A percentile compares a stretch with the other conserved stretches of the same genome.
Conservation (phyloP, 2,329 filamentous ascomycete species). For the Leptosphaerulina australis region DNA sequence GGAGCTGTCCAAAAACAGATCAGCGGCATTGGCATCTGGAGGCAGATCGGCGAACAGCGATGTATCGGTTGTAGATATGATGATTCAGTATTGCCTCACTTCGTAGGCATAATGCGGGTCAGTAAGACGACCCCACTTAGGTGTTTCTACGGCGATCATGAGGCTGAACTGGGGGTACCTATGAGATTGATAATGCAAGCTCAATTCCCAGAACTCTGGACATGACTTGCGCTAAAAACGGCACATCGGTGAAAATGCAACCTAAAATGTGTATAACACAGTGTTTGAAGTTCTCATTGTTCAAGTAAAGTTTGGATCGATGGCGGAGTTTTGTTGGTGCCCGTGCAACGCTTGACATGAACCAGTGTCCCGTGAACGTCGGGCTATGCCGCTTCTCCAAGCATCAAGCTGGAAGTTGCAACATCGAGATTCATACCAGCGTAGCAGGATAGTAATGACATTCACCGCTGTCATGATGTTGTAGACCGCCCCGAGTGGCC, state of each 20-base stretch:
- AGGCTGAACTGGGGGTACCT: conserved; percentile 15
- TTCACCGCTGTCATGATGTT: background rate
- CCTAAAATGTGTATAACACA: conserved; percentile 4
- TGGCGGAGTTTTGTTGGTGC: conserved; percentile 2
- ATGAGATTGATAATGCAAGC: conserved; percentile 1
- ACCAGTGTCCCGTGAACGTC: conserved; percentile 14
- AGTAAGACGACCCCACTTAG: conserved; percentile 7
- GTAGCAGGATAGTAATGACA: background rate
- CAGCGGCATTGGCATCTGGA: conserved; percentile 5
- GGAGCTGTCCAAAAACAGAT: background rate
- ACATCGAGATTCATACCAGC: background rate
- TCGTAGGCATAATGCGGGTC: conserved; percentile 14
- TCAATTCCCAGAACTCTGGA: background rate
- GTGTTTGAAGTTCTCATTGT: conserved; percentile 1
- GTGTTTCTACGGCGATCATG: conserved; percentile 12
- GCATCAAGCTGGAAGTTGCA: conserved; percentile 14
- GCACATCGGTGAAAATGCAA: background rate
- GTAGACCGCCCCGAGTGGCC: background rate
- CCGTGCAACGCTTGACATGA: background rate
- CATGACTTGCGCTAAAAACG: background rate
- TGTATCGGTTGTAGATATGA: background rate
- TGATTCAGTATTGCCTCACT: conserved; percentile 1
- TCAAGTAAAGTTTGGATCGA: background rate
- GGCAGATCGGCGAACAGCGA: background rate
- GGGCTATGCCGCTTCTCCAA: conserved; percentile 13